These are phyloP conservation scores for Penicillium flavigenum DNA, from an alignment of 495 filamentous ascomycete species.

Conservation along the genomic window DNA sequence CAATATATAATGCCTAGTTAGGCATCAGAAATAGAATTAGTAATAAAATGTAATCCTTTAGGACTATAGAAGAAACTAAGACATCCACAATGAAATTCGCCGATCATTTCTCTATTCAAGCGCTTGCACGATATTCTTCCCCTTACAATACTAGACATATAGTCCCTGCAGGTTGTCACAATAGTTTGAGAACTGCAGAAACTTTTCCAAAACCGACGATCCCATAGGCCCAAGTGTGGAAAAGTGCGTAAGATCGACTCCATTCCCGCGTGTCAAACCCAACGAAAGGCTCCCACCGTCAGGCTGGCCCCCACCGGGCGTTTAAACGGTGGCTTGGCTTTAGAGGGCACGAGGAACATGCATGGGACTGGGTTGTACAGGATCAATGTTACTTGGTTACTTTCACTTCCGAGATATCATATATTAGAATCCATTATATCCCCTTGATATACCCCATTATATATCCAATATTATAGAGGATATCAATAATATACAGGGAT, in stretches of 20 bases:
- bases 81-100: neutral
- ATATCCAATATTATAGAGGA: too few relatives aligned
- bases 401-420: neutral
- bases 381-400: neutral
- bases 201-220: neutral
- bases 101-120: neutral
- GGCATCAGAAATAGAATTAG: too few relatives aligned
- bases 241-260: constrained; percentile 26
- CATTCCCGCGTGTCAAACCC: constrained; percentile 28
- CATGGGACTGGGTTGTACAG: neutral
- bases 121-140: neutral
- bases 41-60: neutral
- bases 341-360: constrained; percentile 24
- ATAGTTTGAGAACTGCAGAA: neutral
- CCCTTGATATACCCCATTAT: too few relatives aligned
- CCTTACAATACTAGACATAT: neutral
- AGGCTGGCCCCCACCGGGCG: constrained; percentile 25
- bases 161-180: neutral
- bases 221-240: neutral
- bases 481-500: too few relatives aligned
- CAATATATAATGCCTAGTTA: neutral
- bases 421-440: too few relatives aligned
- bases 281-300: constrained; percentile 8
- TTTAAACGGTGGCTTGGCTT: constrained; percentile 24
- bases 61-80: neutral